Evolutionary conservation across 495 filamentous ascomycete species (phyloP).

Genomic region (Hypoxylon fragiforme): DNA sequence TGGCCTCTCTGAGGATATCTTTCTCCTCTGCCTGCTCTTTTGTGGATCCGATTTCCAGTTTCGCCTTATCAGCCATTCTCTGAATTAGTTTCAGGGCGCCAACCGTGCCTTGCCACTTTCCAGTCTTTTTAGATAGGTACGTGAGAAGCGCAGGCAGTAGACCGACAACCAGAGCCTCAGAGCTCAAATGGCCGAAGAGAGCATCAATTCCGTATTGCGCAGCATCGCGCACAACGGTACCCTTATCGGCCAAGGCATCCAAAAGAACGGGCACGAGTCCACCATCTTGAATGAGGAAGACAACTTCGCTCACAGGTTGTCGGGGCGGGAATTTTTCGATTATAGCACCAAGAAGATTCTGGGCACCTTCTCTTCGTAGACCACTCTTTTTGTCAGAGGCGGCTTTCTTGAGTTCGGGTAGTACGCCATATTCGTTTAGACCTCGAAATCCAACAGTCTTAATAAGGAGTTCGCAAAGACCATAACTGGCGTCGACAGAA

Average conservation of each 20-base stretch:
- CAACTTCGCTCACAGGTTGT: conserved; percentile 76
- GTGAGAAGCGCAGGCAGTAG: conserved; percentile 71
- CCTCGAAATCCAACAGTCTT: conserved; percentile 78
- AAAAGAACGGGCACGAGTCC: conserved; percentile 72
- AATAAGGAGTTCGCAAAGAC: conserved; percentile 75
- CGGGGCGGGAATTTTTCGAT: conserved; percentile 84
- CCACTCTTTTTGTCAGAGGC: conserved; percentile 94
- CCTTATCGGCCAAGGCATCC: conserved; percentile 90
- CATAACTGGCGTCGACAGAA: conserved; percentile 85
- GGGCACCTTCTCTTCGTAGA: conserved; percentile 81
- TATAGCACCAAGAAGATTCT: conserved; percentile 90
- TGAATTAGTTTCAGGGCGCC: conserved; percentile 81
- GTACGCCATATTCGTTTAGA: conserved; percentile 71
- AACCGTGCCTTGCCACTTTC: conserved; percentile 95
- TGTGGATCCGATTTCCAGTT: conserved; percentile 74
- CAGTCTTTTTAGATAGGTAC: conserved; percentile 77
- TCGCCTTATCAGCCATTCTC: conserved; percentile 89
- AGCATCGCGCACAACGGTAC: conserved; percentile 80
- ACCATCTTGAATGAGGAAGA: conserved; percentile 79
- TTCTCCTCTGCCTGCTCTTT: conserved; percentile 81
- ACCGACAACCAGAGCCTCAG: conserved; percentile 79
- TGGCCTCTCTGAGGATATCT: conserved; percentile 83
- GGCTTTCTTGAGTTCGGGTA: conserved; percentile 77
- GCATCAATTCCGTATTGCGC: conserved; percentile 94
- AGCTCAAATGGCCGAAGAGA: conserved; percentile 73